Evolutionary conservation across 768 basidiomycete species (phyloP).

Genomic region (Lentinula aciculospora): DNA sequence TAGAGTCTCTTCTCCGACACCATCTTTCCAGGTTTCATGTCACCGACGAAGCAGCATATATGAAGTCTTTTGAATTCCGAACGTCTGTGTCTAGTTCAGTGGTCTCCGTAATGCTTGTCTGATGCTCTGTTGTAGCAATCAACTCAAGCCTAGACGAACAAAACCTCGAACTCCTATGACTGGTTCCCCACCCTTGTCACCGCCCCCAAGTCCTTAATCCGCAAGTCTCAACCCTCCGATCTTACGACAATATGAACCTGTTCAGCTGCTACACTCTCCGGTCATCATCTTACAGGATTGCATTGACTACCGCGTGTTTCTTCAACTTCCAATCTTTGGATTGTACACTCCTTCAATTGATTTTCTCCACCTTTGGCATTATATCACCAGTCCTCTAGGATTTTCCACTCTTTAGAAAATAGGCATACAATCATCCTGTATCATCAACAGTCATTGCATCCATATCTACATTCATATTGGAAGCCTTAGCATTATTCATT

Average conservation of each 20-base stretch:
- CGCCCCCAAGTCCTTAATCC: slow-evolving; percentile 1
- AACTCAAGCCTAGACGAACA: background rate
- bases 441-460: background rate
- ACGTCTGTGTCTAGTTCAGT: background rate
- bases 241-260: too few species aligned
- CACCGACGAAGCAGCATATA: background rate
- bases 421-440: too few species aligned
- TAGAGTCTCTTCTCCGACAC: background rate
- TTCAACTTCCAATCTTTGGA: background rate
- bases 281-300: background rate
- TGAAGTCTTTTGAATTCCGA: background rate
- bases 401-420: background rate
- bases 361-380: background rate
- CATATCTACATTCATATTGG: background rate
- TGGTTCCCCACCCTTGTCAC: background rate
- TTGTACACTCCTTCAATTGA: background rate
- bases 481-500: background rate
- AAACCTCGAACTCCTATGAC: too few species aligned
- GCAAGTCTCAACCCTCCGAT: background rate
- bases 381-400: background rate
- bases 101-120: background rate
- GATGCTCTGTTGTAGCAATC: background rate
- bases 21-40: background rate
- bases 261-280: background rate
- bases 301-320: background rate